These are phyloP conservation scores for Phytophthora boehmeriae DNA, from an alignment of 352 stramenopile species.

Conservation along the genomic window DNA sequence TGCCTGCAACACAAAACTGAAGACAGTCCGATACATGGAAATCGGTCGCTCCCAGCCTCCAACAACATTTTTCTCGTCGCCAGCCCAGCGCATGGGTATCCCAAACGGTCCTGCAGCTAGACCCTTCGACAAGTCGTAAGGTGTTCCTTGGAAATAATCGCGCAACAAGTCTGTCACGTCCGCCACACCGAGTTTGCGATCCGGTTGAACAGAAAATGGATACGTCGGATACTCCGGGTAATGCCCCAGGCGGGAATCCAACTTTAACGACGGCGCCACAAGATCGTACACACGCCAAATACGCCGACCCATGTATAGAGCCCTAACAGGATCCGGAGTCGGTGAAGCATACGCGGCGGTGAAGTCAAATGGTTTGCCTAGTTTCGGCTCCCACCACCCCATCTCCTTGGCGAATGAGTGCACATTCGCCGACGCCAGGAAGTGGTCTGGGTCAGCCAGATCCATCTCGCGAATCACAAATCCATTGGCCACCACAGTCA, in stretches of 20 bases:
- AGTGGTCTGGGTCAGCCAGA: constrained; percentile 78
- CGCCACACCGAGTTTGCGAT: constrained; percentile 53
- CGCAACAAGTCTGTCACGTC: constrained; percentile 85
- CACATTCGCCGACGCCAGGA: constrained; percentile 90
- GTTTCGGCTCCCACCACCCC: constrained; percentile 77
- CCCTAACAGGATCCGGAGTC: constrained; percentile 54
- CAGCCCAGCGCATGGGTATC: constrained; percentile 85
- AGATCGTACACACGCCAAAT: constrained; percentile 91
- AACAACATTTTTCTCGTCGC: constrained; percentile 55
- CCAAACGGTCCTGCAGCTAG: constrained; percentile 90
- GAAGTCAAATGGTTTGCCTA: constrained; percentile 68
- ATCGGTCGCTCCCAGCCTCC: constrained; percentile 91
- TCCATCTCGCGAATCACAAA: constrained; percentile 94
- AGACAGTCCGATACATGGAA: constrained; percentile 91
- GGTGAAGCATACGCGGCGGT: constrained; percentile 63
- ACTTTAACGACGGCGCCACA: constrained; percentile 76
- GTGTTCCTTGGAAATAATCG: constrained; percentile 92
- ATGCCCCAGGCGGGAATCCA: constrained; percentile 67
- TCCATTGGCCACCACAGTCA: constrained; percentile 92
- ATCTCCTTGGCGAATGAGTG: constrained; percentile 86
- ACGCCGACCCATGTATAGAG: constrained; percentile 81
- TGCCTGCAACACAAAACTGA: constrained; percentile 82
- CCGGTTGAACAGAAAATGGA: constrained; percentile 89
- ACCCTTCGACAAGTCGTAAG: constrained; percentile 88
- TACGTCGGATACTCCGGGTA: constrained; percentile 79